These are phyloP conservation scores for Didymella arachidicola DNA, from an alignment of 2,329 filamentous ascomycete genomes.

Conservation along the genomic window DNA sequence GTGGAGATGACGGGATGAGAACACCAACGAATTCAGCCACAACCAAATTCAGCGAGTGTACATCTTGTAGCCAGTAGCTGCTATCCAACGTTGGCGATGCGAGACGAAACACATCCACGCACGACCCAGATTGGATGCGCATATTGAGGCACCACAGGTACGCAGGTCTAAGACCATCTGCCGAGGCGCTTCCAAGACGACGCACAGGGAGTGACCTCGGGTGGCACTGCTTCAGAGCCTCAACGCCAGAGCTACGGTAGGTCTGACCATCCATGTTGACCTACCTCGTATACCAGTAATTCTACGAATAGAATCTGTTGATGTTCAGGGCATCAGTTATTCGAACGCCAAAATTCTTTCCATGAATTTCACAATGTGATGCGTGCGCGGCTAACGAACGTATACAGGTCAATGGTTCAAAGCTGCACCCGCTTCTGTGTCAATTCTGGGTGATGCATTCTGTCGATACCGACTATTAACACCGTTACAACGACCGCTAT, in stretches of 20 bases:
- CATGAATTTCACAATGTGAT: not conserved
- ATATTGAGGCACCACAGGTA: slow-evolving; percentile 15
- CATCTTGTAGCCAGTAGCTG: slow-evolving; percentile 1
- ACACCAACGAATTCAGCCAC: not conserved
- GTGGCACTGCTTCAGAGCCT: slow-evolving; percentile 19
- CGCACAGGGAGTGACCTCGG: not conserved
- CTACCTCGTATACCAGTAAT: not conserved
- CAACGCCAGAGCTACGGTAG: slow-evolving; percentile 3
- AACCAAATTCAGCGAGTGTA: not conserved
- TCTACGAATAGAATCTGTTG: slow-evolving; percentile 1
- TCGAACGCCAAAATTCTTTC: not conserved
- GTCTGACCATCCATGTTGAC: slow-evolving; percentile 1
- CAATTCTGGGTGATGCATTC: not conserved
- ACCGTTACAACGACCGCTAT: slow-evolving; percentile 1
- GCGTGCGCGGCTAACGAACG: not conserved
- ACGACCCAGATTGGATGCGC: not conserved
- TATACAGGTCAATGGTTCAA: too few species aligned
- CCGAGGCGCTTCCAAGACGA: not conserved
- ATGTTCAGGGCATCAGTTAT: not conserved
- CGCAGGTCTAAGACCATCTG: slow-evolving; percentile 12
- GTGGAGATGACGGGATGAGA: slow-evolving; percentile 47
- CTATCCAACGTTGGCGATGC: slow-evolving; percentile 1
- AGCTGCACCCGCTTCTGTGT: not conserved
- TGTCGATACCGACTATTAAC: slow-evolving; percentile 14
- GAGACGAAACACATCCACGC: slow-evolving; percentile 2